These are phyloP conservation scores for Mollisia scopiformis DNA, from an alignment of 2,329 filamentous ascomycete genomes.

Conservation along the genomic window DNA sequence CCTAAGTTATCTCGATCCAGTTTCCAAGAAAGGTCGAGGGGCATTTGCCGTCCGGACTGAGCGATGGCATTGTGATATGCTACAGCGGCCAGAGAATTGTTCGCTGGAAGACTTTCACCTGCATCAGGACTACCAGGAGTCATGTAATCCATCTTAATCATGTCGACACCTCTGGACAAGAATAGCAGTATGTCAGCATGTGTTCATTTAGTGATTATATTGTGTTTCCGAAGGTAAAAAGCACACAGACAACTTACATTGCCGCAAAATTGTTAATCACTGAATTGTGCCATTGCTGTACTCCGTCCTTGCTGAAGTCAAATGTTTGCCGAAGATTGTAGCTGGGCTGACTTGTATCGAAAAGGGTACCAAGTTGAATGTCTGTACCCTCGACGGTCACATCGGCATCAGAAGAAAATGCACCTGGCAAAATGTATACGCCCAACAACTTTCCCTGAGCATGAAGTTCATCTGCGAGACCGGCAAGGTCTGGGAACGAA, in stretches of 20 bases:
- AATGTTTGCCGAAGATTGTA: no score
- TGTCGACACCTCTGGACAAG: slow-evolving; percentile 33
- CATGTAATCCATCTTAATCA: slow-evolving; percentile 36
- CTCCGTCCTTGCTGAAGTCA: slow-evolving; percentile 30
- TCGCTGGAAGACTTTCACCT: slow-evolving; percentile 24
- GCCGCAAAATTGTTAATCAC: no score
- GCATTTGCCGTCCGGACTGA: slow-evolving; percentile 30
- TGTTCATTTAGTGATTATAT: no score
- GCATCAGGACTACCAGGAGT: slow-evolving; percentile 32
- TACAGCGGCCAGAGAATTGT: slow-evolving; percentile 27
- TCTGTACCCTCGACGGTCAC: slow-evolving; percentile 33
- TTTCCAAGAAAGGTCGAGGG: slow-evolving; percentile 36
- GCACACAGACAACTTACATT: no score
- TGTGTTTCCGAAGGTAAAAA: no score
- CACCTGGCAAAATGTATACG: slow-evolving; percentile 34
- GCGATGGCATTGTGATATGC: slow-evolving; percentile 35
- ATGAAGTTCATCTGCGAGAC: slow-evolving; percentile 31
- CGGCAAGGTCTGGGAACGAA: slow-evolving; percentile 30
- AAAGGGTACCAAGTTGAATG: background rate
- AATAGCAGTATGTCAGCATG: no score
- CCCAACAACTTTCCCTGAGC: slow-evolving; percentile 30
- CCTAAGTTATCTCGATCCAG: slow-evolving; percentile 29
- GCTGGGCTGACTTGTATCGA: no score
- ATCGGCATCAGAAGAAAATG: slow-evolving; percentile 25
- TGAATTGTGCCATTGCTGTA: slow-evolving; percentile 35